Base-by-base conservation (phyloP, 306 rosid species). In the Arachis stenosperma region DNA sequence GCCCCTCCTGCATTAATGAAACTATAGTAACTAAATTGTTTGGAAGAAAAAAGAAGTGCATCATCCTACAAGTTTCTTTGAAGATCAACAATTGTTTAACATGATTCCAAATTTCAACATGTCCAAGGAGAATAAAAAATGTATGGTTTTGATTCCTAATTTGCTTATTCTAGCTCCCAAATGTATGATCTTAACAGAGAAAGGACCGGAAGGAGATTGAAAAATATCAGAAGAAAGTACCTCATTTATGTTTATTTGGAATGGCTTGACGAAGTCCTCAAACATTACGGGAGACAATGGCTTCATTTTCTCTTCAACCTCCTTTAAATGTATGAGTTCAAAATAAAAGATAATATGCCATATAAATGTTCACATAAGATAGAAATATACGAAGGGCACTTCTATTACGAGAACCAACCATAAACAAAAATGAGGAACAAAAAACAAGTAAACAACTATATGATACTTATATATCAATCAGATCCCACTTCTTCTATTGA, bases 261-360 rank as follows among this genome's bases (percentile, higher is more conserved):
- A 88, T 48, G 98, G 96, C 82, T 76, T 76, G 65, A 86, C 88
- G 67, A 85, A 91, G 81, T 94, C 96, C 82, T 94, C 90, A 60
- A 91, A 94, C 97, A 94, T 89, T 74, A 85, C 84, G 4, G 96
- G 97, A 64, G 95, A 84, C 53, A 88, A 81, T 54, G 67, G 73
- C 88, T 89, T 88, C 84, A 94, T 54, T 83, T 84, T 91, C 72
- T 88, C 93, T 89, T 81, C 85, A 75, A 94, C 90, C 84, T 94
- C 99, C 99, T 94, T 53, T 12, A 9, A 42, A 72, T 69, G 46
- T 41, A 22, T 70, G 59, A 39, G 13, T 37, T 11, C 43, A 1
- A 55, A 75, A 78, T 71, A 61, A 58, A 57, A 29, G 44, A 42
- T 9, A 42, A 70, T 44, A 70, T n/a, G 50, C 15, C n/a, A 66